These are phyloP conservation scores for Yamadazyma laniorum DNA, from an alignment of 805 yeast species.

Conservation along the genomic window DNA sequence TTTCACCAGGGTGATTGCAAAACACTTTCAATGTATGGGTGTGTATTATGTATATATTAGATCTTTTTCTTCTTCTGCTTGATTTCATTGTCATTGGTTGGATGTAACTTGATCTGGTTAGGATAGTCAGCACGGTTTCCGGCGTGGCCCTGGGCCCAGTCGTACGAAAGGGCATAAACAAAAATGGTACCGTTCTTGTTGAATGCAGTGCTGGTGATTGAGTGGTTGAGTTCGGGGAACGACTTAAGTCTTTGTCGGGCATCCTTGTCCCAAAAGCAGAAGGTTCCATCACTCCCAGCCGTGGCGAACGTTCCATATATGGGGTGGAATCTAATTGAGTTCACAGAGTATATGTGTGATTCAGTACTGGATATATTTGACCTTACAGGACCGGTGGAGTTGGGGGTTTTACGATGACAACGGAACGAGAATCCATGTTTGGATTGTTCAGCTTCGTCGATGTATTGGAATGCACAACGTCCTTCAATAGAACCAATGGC, in stretches of 20 bases:
- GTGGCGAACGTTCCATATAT: slow-evolving; percentile 87
- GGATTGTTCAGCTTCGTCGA: slow-evolving; percentile 76
- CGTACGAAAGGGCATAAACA: slow-evolving; percentile 91
- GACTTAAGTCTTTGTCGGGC: slow-evolving; percentile 83
- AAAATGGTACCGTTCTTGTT: slow-evolving; percentile 79
- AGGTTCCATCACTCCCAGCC: slow-evolving; percentile 92
- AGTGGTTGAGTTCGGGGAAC: slow-evolving; percentile 62
- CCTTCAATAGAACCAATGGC: slow-evolving; percentile 95
- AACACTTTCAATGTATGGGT: too few relatives aligned
- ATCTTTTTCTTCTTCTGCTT: slow-evolving; percentile 49
- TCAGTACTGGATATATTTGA: slow-evolving; percentile 37
- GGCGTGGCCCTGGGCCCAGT: slow-evolving; percentile 91
- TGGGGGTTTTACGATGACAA: slow-evolving; percentile 79
- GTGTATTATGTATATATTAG: slow-evolving; percentile 1
- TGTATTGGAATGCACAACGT: slow-evolving; percentile 89
- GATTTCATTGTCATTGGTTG: slow-evolving; percentile 82
- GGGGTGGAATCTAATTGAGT: slow-evolving; percentile 84
- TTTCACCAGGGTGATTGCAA: too few relatives aligned
- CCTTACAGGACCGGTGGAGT: slow-evolving; percentile 27
- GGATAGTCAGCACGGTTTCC: slow-evolving; percentile 75
- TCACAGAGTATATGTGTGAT: slow-evolving; percentile 72
- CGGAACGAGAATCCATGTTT: slow-evolving; percentile 83
- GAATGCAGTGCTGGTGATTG: slow-evolving; percentile 77
- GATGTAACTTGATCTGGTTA: slow-evolving; percentile 75
- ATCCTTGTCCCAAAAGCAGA: slow-evolving; percentile 95